Conservation (phyloP, 139 green algal genomes). For the Coelastrella sp. region DNA sequence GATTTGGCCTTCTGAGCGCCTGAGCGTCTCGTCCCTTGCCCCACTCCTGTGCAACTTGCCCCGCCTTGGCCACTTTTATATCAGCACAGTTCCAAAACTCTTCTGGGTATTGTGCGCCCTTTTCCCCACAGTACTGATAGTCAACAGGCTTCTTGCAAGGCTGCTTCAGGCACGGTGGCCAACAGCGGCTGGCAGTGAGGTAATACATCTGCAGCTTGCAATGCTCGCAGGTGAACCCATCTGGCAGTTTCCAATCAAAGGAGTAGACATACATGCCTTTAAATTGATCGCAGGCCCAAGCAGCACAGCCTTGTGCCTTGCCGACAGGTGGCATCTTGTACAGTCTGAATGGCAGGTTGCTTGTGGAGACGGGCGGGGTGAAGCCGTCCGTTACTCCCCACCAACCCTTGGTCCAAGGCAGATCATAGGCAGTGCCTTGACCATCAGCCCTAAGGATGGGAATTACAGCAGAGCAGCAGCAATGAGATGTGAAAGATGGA, state of each 20-base stretch:
- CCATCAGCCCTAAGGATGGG: conserved; percentile 37
- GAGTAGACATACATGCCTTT: conserved; percentile 50
- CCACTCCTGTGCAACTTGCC: neutral
- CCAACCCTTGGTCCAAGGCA: conserved; percentile 46
- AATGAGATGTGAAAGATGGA: neutral
- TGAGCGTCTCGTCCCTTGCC: neutral
- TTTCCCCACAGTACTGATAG: conserved; percentile 34
- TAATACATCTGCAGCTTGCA: conserved; percentile 48
- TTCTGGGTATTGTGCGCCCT: conserved; percentile 27
- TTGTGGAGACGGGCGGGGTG: neutral
- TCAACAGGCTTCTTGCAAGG: conserved; percentile 39
- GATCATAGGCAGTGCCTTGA: conserved; percentile 22
- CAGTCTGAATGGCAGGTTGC: conserved; percentile 14
- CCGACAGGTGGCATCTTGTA: conserved; percentile 45
- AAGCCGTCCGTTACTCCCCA: conserved; percentile 46
- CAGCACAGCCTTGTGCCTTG: conserved; percentile 45
- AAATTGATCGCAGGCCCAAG: conserved; percentile 49
- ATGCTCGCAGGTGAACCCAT: conserved; percentile 39
- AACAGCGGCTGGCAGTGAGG: conserved; percentile 47
- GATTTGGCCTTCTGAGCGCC: neutral
- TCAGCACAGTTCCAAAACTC: conserved; percentile 53
- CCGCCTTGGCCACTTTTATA: neutral
- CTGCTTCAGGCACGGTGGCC: conserved; percentile 29
- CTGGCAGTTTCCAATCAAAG: conserved; percentile 38
- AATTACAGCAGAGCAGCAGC: neutral